Conservation (phyloP, 257 asterid species). For the Orobanche coerulescens region DNA sequence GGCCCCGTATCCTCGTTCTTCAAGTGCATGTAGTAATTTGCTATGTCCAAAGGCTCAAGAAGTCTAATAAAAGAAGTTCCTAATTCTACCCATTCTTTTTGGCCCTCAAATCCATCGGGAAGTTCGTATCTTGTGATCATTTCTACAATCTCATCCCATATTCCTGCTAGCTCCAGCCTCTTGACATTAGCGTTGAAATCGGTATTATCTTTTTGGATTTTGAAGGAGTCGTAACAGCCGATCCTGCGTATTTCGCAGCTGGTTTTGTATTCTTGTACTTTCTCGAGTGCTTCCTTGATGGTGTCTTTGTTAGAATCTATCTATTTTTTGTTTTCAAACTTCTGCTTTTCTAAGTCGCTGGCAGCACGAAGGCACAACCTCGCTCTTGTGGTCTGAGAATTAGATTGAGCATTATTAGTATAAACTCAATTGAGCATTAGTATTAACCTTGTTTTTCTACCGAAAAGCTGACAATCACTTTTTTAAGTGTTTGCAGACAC, state of each 20-base stretch:
- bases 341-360: constrained; percentile 69
- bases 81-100: constrained; percentile 65
- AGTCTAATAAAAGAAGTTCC: constrained; percentile 60
- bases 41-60: constrained; percentile 84
- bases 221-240: constrained; percentile 82
- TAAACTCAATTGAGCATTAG: not conserved
- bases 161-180: constrained; percentile 61
- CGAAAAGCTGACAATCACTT: too few species aligned
- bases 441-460: too few species aligned
- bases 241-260: constrained; percentile 56
- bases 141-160: constrained; percentile 70
- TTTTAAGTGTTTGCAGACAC: not conserved
- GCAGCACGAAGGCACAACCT: constrained; percentile 83
- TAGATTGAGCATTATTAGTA: not conserved
- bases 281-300: constrained; percentile 41
- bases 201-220: constrained; percentile 39
- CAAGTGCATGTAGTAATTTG: constrained; percentile 73
- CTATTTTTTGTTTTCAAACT: constrained; percentile 46
- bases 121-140: constrained; percentile 69
- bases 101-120: constrained; percentile 77
- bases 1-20: constrained; percentile 83
- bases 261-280: constrained; percentile 56
- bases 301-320: constrained; percentile 39
- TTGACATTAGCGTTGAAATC: constrained; percentile 65
- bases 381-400: constrained; percentile 59